A percentile compares a stretch with the other conserved stretches of the same genome.
These are phyloP conservation scores for Agrostemma githago DNA, from an alignment of 148 eudicot genomes.

Conservation along the genomic window DNA sequence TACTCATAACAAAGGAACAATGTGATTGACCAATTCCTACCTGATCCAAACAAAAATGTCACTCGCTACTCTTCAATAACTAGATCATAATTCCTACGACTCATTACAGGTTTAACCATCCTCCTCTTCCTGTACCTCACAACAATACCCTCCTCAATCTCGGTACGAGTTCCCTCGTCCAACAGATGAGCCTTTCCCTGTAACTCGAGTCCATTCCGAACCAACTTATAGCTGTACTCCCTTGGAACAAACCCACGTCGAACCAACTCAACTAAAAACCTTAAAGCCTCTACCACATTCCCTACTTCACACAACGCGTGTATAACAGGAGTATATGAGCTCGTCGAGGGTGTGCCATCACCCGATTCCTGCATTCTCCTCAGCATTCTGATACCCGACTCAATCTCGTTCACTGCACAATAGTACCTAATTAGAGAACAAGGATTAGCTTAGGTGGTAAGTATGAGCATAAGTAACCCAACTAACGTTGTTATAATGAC, in stretches of 20 bases:
- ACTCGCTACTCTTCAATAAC: conserved; percentile 15
- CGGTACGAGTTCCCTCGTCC: conserved; percentile 32
- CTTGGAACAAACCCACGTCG: conserved; percentile 67
- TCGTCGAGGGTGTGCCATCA: conserved; percentile 58
- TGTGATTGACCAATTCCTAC: neutral
- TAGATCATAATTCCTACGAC: conserved; percentile 18
- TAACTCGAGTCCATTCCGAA: conserved; percentile 35
- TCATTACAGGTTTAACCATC: conserved; percentile 65
- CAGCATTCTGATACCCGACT: conserved; percentile 66
- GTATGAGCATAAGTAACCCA: too few species aligned
- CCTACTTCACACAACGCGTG: conserved; percentile 77
- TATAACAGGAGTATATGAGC: conserved; percentile 76
- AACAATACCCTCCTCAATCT: conserved; percentile 61
- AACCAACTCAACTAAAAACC: conserved; percentile 58
- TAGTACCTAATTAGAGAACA: conserved; percentile 46
- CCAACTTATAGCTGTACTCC: conserved; percentile 69
- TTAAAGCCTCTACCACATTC: conserved; percentile 53
- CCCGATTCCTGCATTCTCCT: conserved; percentile 47
- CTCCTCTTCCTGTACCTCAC: conserved; percentile 45
- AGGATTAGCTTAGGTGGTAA: too few species aligned
- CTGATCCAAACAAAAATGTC: neutral
- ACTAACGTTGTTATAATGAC: too few species aligned
- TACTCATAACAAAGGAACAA: neutral
- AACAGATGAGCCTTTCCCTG: conserved; percentile 42
- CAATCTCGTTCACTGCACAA: conserved; percentile 68